Evolutionary conservation across 495 filamentous ascomycete species (phyloP).

Genomic region (Baudoinia panamericana): DNA sequence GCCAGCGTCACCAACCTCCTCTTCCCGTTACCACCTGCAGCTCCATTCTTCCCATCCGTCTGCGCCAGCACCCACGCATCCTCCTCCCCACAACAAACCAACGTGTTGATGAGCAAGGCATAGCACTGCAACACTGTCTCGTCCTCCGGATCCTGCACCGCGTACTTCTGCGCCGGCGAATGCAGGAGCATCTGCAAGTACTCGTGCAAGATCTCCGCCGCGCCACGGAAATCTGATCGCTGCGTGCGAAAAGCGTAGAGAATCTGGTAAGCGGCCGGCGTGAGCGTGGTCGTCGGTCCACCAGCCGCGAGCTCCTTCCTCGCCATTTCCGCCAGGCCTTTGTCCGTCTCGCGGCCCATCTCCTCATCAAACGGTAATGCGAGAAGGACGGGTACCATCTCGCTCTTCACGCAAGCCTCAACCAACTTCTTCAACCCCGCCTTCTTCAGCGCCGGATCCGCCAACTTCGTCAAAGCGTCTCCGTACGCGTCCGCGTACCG

Average conservation of each 20-base stretch:
- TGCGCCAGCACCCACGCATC: conserved; percentile 60
- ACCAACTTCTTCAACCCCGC: conserved; percentile 6
- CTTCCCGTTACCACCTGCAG: conserved; percentile 21
- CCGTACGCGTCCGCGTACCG: conserved; percentile 73
- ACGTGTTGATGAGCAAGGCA: conserved; percentile 71
- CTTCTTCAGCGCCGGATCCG: conserved; percentile 6
- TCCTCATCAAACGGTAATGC: conserved; percentile 52
- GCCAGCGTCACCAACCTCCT: conserved; percentile 64
- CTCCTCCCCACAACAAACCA: conserved; percentile 67
- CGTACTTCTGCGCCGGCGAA: conserved; percentile 40
- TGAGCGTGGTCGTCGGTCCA: conserved; percentile 4
- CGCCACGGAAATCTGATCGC: conserved; percentile 75
- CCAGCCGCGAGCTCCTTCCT: conserved; percentile 41
- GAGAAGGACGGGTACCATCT: conserved; percentile 40
- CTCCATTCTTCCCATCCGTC: conserved; percentile 25
- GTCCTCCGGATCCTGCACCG: conserved; percentile 43
- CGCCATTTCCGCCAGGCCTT: conserved; percentile 53
- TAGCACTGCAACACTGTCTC: conserved; percentile 50
- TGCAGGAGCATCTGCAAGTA: conserved; percentile 46
- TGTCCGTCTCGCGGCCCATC: conserved; percentile 64
- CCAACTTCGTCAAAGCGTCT: conserved; percentile 43
- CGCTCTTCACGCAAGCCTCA: conserved; percentile 9
- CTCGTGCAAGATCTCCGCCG: conserved; percentile 61
- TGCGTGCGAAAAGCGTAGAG: conserved; percentile 81
- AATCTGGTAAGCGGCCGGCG: conserved; percentile 50